Evolutionary conservation across 2,329 filamentous ascomycete genomes (phyloP).

Genomic region (Cladosporium sp.): DNA sequence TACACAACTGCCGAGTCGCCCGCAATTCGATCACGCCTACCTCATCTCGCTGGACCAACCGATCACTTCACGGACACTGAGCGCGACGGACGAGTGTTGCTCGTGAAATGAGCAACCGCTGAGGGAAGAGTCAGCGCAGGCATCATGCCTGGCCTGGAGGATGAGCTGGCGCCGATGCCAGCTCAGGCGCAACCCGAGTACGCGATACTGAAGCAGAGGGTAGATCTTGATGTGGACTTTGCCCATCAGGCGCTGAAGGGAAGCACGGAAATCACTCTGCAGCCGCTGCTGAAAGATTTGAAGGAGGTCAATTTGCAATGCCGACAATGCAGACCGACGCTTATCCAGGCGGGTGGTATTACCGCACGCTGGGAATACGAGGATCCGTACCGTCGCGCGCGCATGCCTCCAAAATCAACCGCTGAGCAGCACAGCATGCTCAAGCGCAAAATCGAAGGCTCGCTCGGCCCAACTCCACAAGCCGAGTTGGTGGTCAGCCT

Average conservation of each 20-base stretch:
- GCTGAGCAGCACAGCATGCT: slow-evolving; percentile 74
- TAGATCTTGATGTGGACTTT: slow-evolving; percentile 88
- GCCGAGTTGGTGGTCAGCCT: slow-evolving; percentile 56
- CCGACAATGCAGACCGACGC: slow-evolving; percentile 55
- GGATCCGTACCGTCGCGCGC: slow-evolving; percentile 65
- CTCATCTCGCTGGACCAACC: background rate
- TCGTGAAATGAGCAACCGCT: slow-evolving; percentile 6
- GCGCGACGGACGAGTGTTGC: background rate
- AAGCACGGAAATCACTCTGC: slow-evolving; percentile 74
- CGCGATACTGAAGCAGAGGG: slow-evolving; percentile 73
- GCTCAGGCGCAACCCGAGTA: slow-evolving; percentile 36
- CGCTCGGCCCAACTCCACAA: slow-evolving; percentile 48
- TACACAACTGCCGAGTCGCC: too few species aligned
- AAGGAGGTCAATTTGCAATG: slow-evolving; percentile 55
- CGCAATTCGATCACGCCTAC: background rate
- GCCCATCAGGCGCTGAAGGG: slow-evolving; percentile 68
- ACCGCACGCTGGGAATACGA: slow-evolving; percentile 37
- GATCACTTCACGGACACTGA: background rate
- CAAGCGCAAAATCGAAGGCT: slow-evolving; percentile 60
- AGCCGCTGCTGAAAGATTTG: slow-evolving; percentile 55
- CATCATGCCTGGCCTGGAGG: slow-evolving; percentile 10
- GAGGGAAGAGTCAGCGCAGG: background rate
- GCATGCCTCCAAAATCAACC: slow-evolving; percentile 57
- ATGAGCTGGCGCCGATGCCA: slow-evolving; percentile 9
- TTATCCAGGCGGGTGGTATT: slow-evolving; percentile 44